Evolutionary conservation across 2,329 filamentous ascomycete species (phyloP).

Genomic region (Coniochaeta sp.): DNA sequence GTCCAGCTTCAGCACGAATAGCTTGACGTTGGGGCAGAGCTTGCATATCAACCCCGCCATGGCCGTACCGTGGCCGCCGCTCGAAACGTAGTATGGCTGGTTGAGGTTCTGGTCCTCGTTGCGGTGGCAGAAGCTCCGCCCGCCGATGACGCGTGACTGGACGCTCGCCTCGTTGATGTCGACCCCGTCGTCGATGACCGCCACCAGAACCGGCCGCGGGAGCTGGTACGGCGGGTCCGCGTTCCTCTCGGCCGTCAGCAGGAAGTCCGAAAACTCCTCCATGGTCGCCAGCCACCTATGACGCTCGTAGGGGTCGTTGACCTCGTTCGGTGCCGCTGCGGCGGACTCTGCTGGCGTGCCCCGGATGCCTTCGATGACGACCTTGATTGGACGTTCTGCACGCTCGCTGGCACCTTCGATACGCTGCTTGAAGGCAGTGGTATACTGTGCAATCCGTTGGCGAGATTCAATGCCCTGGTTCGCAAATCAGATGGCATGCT

Average conservation of each 20-base stretch:
- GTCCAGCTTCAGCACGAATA: conserved; percentile 16
- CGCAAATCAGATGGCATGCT: conserved; percentile 1
- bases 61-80: conserved; percentile 18
- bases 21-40: conserved; percentile 15
- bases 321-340: neutral
- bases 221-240: neutral
- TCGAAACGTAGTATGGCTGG: conserved; percentile 20
- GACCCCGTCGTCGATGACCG: conserved; percentile 31
- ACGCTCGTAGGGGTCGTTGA: neutral
- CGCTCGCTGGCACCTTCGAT: neutral
- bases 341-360: neutral
- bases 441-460: neutral
- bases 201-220: conserved; percentile 14
- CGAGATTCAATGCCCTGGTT: neutral
- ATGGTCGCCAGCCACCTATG: conserved; percentile 19
- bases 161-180: conserved; percentile 18
- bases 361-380: neutral
- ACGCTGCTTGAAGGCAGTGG: neutral
- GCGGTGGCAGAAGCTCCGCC: conserved; percentile 17
- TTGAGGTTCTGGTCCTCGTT: conserved; percentile 11
- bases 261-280: conserved; percentile 13
- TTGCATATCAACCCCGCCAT: conserved; percentile 21
- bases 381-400: neutral
- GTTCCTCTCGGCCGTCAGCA: conserved; percentile 10
- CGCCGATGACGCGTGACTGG: conserved; percentile 15